Evolutionary conservation across 805 yeast genomes (phyloP).

Genomic region (Wickerhamomyces bisporus): DNA sequence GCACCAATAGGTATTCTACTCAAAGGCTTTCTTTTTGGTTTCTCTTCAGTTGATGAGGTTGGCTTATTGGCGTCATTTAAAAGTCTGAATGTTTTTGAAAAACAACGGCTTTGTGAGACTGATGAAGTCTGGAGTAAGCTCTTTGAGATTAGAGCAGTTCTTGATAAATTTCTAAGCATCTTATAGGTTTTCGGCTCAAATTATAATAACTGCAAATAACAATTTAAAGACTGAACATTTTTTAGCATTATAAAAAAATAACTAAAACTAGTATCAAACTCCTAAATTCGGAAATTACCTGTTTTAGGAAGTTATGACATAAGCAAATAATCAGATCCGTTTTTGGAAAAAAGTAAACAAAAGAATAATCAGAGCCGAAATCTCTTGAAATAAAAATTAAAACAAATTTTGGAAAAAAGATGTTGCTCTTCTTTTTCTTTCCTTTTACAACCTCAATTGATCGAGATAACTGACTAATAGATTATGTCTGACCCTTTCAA

Average conservation of each 20-base stretch:
- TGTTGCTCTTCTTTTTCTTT: neutral
- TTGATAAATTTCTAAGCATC: neutral
- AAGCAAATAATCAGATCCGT: slow-evolving; percentile 5
- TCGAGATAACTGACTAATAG: neutral
- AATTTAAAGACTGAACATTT: too few species aligned
- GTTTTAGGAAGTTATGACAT: neutral
- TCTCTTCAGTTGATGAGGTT: neutral
- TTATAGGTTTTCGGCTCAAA: too few species aligned
- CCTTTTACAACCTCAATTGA: neutral
- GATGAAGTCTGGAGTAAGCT: too few species aligned
- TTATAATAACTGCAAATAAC: too few species aligned
- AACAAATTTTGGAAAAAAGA: neutral
- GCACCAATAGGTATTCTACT: slow-evolving; percentile 80
- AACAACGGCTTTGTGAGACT: neutral
- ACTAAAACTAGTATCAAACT: too few species aligned
- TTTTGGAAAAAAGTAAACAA: slow-evolving; percentile 22
- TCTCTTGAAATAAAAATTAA: slow-evolving; percentile 5
- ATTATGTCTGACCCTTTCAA: slow-evolving; percentile 25
- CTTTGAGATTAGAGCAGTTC: neutral
- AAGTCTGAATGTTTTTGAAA: slow-evolving; percentile 15
- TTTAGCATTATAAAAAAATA: too few species aligned
- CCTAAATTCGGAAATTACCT: neutral
- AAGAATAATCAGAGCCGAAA: neutral
- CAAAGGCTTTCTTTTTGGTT: slow-evolving; percentile 49
- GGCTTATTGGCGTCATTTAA: slow-evolving; percentile 14